Percentiles rank a stretch among this genome's conserved stretches.
Conservation (phyloP, 2,329 filamentous ascomycete species). For the Diaporthe vaccinii region DNA sequence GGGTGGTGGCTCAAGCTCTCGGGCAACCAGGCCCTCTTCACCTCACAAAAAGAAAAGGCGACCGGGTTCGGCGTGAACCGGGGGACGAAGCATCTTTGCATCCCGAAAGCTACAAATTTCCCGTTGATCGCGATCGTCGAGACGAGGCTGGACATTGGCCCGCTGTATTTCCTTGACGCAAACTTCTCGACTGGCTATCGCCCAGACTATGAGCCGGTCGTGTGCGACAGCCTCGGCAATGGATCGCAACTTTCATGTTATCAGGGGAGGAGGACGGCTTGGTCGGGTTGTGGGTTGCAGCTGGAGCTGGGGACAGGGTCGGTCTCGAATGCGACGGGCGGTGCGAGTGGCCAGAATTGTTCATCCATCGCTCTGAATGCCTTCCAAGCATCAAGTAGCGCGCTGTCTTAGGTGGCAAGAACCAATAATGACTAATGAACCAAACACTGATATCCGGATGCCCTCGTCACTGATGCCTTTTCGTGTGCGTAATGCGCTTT, state of each 20-base stretch:
- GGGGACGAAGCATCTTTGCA: constrained; percentile 30
- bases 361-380: constrained; percentile 33
- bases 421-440: constrained; percentile 15
- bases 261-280: not conserved
- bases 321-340: not conserved
- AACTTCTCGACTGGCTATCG: constrained; percentile 27
- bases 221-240: constrained; percentile 16
- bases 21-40: constrained; percentile 30
- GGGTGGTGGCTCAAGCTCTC: constrained; percentile 33
- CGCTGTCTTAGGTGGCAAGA: not conserved
- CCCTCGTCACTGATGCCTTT: not conserved
- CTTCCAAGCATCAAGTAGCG: not conserved
- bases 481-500: not conserved
- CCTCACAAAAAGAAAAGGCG: constrained; percentile 31
- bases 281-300: constrained; percentile 36
- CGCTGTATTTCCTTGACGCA: constrained; percentile 33
- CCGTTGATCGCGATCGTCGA: constrained; percentile 35
- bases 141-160: constrained; percentile 28
- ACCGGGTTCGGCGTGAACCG: constrained; percentile 32
- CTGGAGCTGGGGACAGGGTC: constrained; percentile 14
- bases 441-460: not conserved
- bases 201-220: constrained; percentile 33
- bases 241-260: constrained; percentile 26
- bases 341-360: constrained; percentile 3
- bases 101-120: not conserved